Evolutionary conservation across 371 early-diverging fungal genomes (phyloP), one percentile per base, ranked within the genome.

Genomic region (Saksenaea oblongispora): DNA sequence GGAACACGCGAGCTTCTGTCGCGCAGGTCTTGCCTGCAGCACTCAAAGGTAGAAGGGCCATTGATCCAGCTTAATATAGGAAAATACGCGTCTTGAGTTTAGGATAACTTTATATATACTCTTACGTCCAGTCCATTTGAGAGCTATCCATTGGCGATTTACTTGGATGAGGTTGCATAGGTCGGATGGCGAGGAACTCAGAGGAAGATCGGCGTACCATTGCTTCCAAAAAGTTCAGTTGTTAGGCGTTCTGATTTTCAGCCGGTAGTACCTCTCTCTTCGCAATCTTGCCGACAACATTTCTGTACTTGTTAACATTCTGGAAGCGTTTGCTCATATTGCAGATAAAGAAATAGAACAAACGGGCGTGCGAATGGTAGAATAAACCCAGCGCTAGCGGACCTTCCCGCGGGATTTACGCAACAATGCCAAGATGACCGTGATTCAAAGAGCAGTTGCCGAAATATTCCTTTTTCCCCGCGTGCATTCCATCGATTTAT

Each of bases 221-320:
- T 74, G 71, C 84, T 84, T 65, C 51, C 18, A 22, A 47, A 47
- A 11, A 18, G 51, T 10, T 47, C 5, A 17, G 26, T 2, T 14
- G 1, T 27, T 54, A 0, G 39, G 22, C 34, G 8, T 22, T 31
- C 14, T 53, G 15, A 39, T 4, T 7, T 39, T 31, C 1, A 53
- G 1, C 4, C 10, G 5, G 10, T 34, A 13, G 27, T 63, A 81
- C 83, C 74, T 89, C 89, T 56, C 84, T 85, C 39, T 83, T 84
- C 22, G 81, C 79, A n/a, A 79, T 72, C 17, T 79, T 75, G 27
- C 86, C 85, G 22, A 82, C 78, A 2, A 84, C 80, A 65, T 90
- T 88, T 55, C 91, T 73, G 71, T 86, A 91, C 70, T 85, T 88
- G 75, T 78, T 84, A 17, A 84, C 51, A 14, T 74, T 71, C 47